phyloP scores from a whole-genome alignment of 2,329 filamentous ascomycete species.

The Blastomyces silverae region DNA sequence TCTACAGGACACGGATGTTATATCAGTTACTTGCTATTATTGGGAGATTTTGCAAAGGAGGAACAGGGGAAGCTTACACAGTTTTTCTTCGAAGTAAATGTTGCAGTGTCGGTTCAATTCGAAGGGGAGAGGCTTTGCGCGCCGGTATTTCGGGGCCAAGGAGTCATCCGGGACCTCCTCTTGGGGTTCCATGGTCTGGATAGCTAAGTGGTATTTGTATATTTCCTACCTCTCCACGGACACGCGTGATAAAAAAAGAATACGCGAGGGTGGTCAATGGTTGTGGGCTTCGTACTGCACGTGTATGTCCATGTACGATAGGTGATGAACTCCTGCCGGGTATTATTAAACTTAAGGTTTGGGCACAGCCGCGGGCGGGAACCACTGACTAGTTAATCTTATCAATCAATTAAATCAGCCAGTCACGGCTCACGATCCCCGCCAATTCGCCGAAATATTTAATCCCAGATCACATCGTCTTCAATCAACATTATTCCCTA shows the following conservation, averaged over 20 bases:
- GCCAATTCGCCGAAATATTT: too few relatives aligned
- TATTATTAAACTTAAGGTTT: too few relatives aligned
- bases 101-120: conserved; percentile 60
- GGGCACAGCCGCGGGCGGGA: too few relatives aligned
- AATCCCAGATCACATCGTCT: background rate
- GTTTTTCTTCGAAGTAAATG: conserved; percentile 68
- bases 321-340: too few relatives aligned
- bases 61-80: conserved; percentile 47
- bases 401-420: background rate
- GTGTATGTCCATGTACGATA: too few relatives aligned
- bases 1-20: conserved; percentile 35
- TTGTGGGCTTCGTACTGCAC: too few relatives aligned
- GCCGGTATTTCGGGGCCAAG: conserved; percentile 41
- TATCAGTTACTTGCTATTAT: background rate
- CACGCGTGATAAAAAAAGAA: background rate
- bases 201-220: background rate
- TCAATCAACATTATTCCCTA: background rate
- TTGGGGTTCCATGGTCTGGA: conserved; percentile 5
- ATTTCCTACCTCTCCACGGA: background rate
- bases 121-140: conserved; percentile 52
- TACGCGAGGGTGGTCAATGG: background rate
- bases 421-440: too few relatives aligned
- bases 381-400: background rate
- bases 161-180: conserved; percentile 2
- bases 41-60: background rate